Evolutionary conservation across 345 rosid genomes (phyloP).

Genomic region (Rhizophora apiculata): DNA sequence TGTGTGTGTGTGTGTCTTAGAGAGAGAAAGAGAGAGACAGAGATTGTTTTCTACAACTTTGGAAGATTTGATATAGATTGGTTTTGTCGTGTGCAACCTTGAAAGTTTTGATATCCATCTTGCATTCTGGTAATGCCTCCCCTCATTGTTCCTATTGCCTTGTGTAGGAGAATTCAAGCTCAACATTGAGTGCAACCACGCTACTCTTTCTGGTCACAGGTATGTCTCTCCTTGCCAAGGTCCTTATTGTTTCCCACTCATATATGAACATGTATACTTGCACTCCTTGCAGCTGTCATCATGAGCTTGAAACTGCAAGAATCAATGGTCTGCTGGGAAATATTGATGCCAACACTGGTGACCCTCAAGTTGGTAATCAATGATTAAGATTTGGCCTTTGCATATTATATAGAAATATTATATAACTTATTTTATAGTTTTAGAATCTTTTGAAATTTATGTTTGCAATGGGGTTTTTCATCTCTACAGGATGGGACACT

Average conservation of each 20-base stretch:
- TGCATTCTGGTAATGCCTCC: neutral
- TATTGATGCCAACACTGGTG: conserved; percentile 93
- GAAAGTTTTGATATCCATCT: neutral
- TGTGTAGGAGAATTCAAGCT: conserved; percentile 68
- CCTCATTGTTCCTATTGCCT: neutral
- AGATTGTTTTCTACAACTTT: neutral
- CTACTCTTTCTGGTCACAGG: conserved; percentile 96
- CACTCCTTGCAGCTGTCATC: conserved; percentile 65
- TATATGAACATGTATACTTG: neutral
- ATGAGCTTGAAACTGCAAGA: conserved; percentile 90
- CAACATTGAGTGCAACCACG: conserved; percentile 92
- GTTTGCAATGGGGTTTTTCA: conserved; percentile 3
- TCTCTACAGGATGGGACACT: conserved; percentile 82
- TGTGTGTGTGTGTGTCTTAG: neutral
- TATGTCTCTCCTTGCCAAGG: conserved; percentile 10
- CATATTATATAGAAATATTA: neutral
- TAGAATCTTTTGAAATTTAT: neutral
- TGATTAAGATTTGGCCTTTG: neutral
- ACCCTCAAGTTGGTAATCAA: conserved; percentile 71
- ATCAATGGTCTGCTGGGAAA: conserved; percentile 81
- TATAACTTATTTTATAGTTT: too few relatives aligned
- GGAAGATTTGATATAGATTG: neutral
- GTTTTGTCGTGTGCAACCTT: neutral
- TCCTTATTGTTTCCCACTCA: neutral
- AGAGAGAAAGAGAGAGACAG: too few relatives aligned